Percentiles rank a stretch among this genome's conserved stretches.
Conservation (phyloP, 2,329 filamentous ascomycete species). For the Plectosphaerella sp. region DNA sequence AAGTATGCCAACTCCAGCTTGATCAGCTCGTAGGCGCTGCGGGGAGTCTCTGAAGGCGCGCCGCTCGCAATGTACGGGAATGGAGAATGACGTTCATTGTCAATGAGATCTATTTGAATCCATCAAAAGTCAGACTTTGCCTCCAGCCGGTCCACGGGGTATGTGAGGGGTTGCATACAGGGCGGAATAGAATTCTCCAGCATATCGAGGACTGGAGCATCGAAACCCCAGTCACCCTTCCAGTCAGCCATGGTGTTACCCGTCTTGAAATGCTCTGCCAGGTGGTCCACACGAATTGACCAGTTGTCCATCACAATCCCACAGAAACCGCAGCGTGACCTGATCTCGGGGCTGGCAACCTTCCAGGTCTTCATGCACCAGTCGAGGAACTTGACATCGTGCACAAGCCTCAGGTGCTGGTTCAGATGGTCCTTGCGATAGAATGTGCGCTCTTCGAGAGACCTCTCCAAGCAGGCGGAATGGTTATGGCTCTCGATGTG, state of each 20-base stretch:
- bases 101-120: slow-evolving; percentile 51
- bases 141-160: slow-evolving; percentile 29
- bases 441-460: slow-evolving; percentile 57
- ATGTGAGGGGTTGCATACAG: slow-evolving; percentile 44
- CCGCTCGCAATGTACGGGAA: slow-evolving; percentile 47
- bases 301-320: slow-evolving; percentile 58
- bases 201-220: slow-evolving; percentile 54
- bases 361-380: slow-evolving; percentile 66
- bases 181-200: slow-evolving; percentile 64
- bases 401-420: slow-evolving; percentile 60
- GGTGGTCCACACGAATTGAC: slow-evolving; percentile 55
- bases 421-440: slow-evolving; percentile 65
- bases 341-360: slow-evolving; percentile 54
- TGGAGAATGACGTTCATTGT: slow-evolving; percentile 55
- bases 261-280: slow-evolving; percentile 65
- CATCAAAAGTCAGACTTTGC: slow-evolving; percentile 32
- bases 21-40: slow-evolving; percentile 57
- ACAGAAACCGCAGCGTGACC: slow-evolving; percentile 63
- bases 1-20: slow-evolving; percentile 54
- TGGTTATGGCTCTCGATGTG: slow-evolving; percentile 58
- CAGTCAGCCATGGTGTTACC: slow-evolving; percentile 64
- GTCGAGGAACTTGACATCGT: slow-evolving; percentile 54
- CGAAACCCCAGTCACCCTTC: slow-evolving; percentile 68
- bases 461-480: slow-evolving; percentile 62
- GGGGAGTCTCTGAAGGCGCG: slow-evolving; percentile 38